These are phyloP conservation scores for Silene uniflora DNA, from an alignment of 148 eudicot genomes.

Conservation along the genomic window DNA sequence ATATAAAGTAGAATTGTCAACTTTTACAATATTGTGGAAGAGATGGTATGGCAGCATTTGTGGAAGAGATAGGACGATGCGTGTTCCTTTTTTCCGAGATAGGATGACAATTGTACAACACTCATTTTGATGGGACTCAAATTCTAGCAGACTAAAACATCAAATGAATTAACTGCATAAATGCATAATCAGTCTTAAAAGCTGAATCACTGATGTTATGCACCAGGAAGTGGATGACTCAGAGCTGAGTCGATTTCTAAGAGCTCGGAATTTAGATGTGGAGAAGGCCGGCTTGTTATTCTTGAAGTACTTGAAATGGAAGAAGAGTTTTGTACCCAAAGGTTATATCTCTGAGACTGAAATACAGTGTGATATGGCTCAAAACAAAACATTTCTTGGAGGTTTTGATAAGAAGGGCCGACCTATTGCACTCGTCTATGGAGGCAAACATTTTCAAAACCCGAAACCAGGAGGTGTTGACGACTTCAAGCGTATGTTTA, in stretches of 20 bases:
- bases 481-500: conserved; percentile 66
- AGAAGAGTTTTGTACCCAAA: conserved; percentile 47
- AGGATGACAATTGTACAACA: too few relatives aligned
- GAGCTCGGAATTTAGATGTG: conserved; percentile 66
- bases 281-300: conserved; percentile 64
- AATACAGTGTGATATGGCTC: conserved; percentile 47
- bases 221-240: conserved; percentile 59
- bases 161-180: not conserved
- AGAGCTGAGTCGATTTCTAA: conserved; percentile 62
- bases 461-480: conserved; percentile 56
- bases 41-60: too few relatives aligned
- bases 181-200: not conserved
- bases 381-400: conserved; percentile 59
- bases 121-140: too few relatives aligned
- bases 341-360: conserved; percentile 56
- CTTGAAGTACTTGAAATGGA: conserved; percentile 64
- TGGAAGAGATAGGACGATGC: too few relatives aligned
- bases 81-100: too few relatives aligned
- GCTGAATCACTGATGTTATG: not conserved
- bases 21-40: too few relatives aligned
- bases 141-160: too few relatives aligned
- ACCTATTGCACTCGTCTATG: conserved; percentile 48
- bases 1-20: too few relatives aligned
- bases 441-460: conserved; percentile 47
- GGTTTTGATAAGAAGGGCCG: conserved; percentile 70